Conservation (phyloP, 2,329 filamentous ascomycete species). For the Alternaria conjuncta region DNA sequence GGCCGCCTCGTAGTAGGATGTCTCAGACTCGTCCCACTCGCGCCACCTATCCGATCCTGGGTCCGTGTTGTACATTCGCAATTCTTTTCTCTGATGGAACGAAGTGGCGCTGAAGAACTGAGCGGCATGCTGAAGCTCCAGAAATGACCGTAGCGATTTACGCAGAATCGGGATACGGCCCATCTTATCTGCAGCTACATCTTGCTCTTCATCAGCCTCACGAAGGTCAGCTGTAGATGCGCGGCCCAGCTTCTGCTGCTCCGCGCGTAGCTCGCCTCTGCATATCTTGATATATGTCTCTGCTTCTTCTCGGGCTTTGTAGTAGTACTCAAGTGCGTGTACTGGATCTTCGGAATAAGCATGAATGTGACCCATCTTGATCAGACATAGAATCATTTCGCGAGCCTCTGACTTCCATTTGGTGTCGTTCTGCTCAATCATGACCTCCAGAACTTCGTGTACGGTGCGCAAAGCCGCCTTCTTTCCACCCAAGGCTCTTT, state of each 20-base stretch:
- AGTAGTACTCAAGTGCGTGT: conserved; percentile 70
- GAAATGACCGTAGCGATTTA: conserved; percentile 71
- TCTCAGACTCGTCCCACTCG: conserved; percentile 72
- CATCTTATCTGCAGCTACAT: conserved; percentile 48
- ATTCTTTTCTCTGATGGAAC: conserved; percentile 79
- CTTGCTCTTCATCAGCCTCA: conserved; percentile 45
- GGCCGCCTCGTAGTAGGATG: conserved; percentile 75
- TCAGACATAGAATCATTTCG: conserved; percentile 65
- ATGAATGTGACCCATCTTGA: conserved; percentile 77
- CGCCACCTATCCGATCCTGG: conserved; percentile 72
- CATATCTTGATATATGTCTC: conserved; percentile 66
- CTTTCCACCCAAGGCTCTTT: conserved; percentile 65
- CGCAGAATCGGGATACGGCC: conserved; percentile 64
- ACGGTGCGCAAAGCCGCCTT: conserved; percentile 78
- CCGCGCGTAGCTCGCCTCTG: conserved; percentile 64
- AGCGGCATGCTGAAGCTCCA: conserved; percentile 82
- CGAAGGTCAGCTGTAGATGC: conserved; percentile 38
- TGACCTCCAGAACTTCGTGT: conserved; percentile 83
- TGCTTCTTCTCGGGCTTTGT: conserved; percentile 52
- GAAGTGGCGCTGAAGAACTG: conserved; percentile 86
- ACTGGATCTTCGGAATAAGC: conserved; percentile 71
- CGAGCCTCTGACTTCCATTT: conserved; percentile 73
- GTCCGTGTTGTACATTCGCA: conserved; percentile 63
- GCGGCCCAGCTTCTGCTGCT: conserved; percentile 51
- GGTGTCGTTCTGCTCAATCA: conserved; percentile 85